A percentile compares a stretch with the other conserved stretches of the same genome.
Evolutionary conservation across 306 rosid genomes (phyloP).

Genomic region (Lagenaria siceraria): DNA sequence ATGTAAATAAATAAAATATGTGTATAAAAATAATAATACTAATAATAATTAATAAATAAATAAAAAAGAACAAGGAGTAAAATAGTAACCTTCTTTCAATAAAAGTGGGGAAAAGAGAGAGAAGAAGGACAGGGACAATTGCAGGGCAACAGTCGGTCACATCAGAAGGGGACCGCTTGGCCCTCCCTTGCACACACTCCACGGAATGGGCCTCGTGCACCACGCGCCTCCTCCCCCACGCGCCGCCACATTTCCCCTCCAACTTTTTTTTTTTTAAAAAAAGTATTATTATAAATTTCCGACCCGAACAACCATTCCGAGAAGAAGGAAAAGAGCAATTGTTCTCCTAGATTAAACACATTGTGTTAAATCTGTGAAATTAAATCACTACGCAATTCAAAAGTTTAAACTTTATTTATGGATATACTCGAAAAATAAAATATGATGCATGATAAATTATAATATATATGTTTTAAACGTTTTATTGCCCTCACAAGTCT

Average conservation of each 20-base stretch:
- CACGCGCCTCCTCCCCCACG: background rate
- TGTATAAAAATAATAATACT: background rate
- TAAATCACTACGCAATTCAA: too few species aligned
- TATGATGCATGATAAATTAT: too few species aligned
- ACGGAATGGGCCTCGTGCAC: background rate
- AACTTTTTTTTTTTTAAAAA: too few species aligned
- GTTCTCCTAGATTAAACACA: too few species aligned
- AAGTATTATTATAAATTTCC: too few species aligned
- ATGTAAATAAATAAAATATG: background rate
- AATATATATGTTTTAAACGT: too few species aligned
- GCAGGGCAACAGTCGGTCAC: conserved; percentile 52
- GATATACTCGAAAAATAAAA: too few species aligned
- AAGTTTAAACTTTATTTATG: too few species aligned
- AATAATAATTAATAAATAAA: too few species aligned
- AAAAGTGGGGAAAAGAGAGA: background rate
- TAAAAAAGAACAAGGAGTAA: background rate
- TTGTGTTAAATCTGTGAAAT: too few species aligned
- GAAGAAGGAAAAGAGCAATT: too few species aligned
- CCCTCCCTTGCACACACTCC: background rate
- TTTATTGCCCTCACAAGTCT: background rate
- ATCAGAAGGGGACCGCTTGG: conserved; percentile 33
- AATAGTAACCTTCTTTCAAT: background rate
- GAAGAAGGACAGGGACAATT: background rate
- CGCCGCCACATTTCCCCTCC: background rate
- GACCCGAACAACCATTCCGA: too few species aligned